Percentiles rank a stretch among this genome's conserved stretches.
Evolutionary conservation across 2,329 filamentous ascomycete species (phyloP).

Genomic region (Hypocreales sp.): DNA sequence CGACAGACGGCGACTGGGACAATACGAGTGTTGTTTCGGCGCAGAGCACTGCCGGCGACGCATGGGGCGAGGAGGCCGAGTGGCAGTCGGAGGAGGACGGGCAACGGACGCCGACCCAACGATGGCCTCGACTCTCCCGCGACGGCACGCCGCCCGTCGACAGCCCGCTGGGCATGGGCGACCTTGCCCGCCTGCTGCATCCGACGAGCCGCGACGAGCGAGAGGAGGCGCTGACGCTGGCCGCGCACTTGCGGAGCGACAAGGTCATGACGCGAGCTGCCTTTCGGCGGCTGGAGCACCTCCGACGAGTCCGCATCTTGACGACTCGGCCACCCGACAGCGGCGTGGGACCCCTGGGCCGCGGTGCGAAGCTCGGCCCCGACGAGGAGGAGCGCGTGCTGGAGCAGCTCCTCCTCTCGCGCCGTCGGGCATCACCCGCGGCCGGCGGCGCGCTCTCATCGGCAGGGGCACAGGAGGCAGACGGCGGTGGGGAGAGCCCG

Average conservation of each 20-base stretch:
- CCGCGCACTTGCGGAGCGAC: slow-evolving; percentile 59
- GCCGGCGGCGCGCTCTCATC: no score
- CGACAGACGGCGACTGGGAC: slow-evolving; percentile 47
- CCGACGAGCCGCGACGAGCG: slow-evolving; percentile 64
- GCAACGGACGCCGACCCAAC: slow-evolving; percentile 60
- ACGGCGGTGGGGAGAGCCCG: no score
- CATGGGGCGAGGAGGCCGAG: slow-evolving; percentile 24
- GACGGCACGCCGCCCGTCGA: slow-evolving; percentile 46
- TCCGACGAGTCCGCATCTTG: slow-evolving; percentile 51
- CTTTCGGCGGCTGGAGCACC: slow-evolving; percentile 52
- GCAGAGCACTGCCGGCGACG: slow-evolving; percentile 22
- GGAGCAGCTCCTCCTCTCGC: slow-evolving; percentile 42
- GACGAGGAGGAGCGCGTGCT: slow-evolving; percentile 46
- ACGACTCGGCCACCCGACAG: slow-evolving; percentile 14
- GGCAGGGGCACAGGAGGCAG: no score
- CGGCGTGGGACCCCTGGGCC: slow-evolving; percentile 5
- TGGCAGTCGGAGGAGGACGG: slow-evolving; percentile 35
- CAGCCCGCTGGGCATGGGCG: slow-evolving; percentile 45
- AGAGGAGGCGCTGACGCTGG: slow-evolving; percentile 66
- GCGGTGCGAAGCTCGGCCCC: slow-evolving; percentile 26
- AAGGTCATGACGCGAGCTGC: slow-evolving; percentile 68
- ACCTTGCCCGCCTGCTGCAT: slow-evolving; percentile 68
- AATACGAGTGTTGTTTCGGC: slow-evolving; percentile 65
- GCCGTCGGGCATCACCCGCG: slow-evolving; percentile 18
- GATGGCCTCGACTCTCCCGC: slow-evolving; percentile 27